phyloP scores from a whole-genome alignment of 352 stramenopile genomes.

The Albugo candida region DNA sequence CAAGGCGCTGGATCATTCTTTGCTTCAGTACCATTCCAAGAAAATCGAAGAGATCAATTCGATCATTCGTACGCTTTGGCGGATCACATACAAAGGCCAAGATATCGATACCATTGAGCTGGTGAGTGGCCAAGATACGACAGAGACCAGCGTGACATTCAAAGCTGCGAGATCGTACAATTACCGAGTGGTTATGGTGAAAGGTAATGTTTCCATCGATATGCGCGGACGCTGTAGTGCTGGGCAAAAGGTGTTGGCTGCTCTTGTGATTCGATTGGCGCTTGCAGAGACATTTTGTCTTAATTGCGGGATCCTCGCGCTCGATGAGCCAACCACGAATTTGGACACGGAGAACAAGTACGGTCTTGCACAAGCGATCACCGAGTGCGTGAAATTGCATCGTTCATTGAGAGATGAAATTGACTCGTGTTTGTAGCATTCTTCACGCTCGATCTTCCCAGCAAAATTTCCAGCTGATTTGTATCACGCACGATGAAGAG shows the following conservation, averaged over 20 bases:
- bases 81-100: conserved; percentile 96
- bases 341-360: conserved; percentile 95
- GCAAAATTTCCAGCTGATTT: conserved; percentile 98
- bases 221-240: conserved; percentile 98
- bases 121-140: conserved; percentile 79
- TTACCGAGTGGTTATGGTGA: conserved; percentile 99
- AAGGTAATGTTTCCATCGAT: conserved; percentile 87
- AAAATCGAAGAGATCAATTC: conserved; percentile 99
- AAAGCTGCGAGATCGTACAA: conserved; percentile 87
- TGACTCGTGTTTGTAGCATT: conserved; percentile 39
- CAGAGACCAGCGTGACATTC: conserved; percentile 14
- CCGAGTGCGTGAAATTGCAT: conserved; percentile 29
- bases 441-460: conserved; percentile 87
- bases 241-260: conserved; percentile 91
- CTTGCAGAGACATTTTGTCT: conserved; percentile 98
- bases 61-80: conserved; percentile 95
- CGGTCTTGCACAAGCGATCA: conserved; percentile 74
- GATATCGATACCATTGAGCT: conserved; percentile 99
- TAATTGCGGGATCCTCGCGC: conserved; percentile 94
- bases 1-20: conserved; percentile 85
- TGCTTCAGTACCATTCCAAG: conserved; percentile 94
- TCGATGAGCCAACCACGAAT: conserved; percentile 99
- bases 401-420: neutral
- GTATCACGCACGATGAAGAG: conserved; percentile 99
- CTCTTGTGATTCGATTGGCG: conserved; percentile 94